Conservation (phyloP, 2,329 filamentous ascomycete species). For the Epichloe coenophiala region DNA sequence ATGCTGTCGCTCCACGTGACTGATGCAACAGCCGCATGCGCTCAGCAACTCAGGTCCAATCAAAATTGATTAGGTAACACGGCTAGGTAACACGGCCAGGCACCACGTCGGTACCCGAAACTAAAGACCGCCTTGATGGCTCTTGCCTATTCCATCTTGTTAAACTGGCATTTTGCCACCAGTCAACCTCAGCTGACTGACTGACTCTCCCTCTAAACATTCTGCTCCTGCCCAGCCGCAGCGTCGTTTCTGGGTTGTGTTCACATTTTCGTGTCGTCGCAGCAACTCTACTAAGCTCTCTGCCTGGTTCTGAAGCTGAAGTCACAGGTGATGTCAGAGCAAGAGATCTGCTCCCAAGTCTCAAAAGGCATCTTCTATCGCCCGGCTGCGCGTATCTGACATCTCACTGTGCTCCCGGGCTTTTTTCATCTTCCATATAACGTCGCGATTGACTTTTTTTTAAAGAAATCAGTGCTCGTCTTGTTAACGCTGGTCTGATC, state of each 20-base stretch:
- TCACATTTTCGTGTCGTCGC: not conserved
- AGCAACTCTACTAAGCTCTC: not conserved
- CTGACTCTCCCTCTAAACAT: not conserved
- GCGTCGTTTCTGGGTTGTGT: not conserved
- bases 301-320: not conserved
- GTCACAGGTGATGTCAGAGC: not conserved
- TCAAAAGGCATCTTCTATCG: not conserved
- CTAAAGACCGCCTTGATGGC: not conserved
- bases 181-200: not conserved
- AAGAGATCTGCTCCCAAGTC: not conserved
- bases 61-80: conserved; percentile 5
- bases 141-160: conserved; percentile 1
- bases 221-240: not conserved
- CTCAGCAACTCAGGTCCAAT: not conserved
- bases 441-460: not conserved
- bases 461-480: not conserved
- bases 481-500: not conserved
- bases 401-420: not conserved
- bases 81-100: conserved; percentile 2
- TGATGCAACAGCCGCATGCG: not conserved
- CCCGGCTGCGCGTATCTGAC: not conserved
- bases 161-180: conserved; percentile 3
- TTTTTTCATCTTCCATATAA: not conserved
- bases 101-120: conserved; percentile 6
- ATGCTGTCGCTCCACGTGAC: not conserved